These are phyloP conservation scores for Notholithocarpus densiflorus DNA, from an alignment of 306 rosid genomes.

Conservation along the genomic window DNA sequence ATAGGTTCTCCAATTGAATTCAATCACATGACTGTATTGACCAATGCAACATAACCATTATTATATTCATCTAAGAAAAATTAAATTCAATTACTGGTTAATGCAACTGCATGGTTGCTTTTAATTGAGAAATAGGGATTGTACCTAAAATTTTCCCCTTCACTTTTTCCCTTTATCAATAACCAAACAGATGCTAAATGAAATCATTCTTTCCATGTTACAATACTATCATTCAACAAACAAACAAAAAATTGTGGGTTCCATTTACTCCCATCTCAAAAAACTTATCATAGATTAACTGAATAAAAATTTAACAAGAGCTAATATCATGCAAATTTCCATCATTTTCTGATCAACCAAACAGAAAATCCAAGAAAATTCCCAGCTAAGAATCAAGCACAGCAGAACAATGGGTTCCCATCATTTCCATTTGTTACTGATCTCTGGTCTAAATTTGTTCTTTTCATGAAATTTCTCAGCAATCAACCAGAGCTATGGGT, in stretches of 20 bases:
- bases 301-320: neutral
- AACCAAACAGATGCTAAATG: neutral
- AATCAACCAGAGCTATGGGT: neutral
- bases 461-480: neutral
- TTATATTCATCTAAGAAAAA: too few species aligned
- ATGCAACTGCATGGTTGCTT: too few species aligned
- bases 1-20: too few species aligned
- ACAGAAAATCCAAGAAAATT: neutral
- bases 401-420: neutral
- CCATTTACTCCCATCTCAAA: neutral
- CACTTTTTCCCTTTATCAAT: neutral
- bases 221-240: neutral
- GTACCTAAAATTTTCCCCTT: too few species aligned
- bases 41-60: too few species aligned
- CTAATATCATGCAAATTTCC: too few species aligned
- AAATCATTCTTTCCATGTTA: neutral
- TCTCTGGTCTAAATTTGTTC: neutral
- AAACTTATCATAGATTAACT: neutral
- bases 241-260: neutral
- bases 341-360: too few species aligned
- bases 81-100: too few species aligned
- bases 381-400: neutral
- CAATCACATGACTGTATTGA: too few species aligned
- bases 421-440: neutral
- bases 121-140: too few species aligned